Percentiles rank a stretch among this genome's conserved stretches.
Evolutionary conservation across 257 asterid species (phyloP).

Genomic region (Scutellaria minor): DNA sequence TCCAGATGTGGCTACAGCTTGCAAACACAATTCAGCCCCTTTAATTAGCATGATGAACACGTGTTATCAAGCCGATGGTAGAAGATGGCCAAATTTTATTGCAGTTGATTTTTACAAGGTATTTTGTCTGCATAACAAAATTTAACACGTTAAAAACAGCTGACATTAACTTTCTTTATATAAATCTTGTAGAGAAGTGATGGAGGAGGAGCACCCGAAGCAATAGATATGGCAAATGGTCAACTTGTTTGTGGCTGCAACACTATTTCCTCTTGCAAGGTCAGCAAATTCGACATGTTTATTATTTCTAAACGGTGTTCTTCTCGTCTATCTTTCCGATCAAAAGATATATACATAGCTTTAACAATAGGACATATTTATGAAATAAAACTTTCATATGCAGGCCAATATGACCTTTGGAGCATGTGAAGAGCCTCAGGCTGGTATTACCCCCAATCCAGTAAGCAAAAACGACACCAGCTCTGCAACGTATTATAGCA

Average conservation of each 20-base stretch:
- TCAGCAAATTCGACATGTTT: conserved; percentile 22
- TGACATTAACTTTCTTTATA: background rate
- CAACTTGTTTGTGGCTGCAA: conserved; percentile 84
- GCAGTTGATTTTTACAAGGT: conserved; percentile 95
- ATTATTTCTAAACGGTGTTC: background rate
- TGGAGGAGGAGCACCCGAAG: conserved; percentile 93
- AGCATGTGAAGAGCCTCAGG: conserved; percentile 61
- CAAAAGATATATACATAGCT: background rate
- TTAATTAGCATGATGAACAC: conserved; percentile 74
- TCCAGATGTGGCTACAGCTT: conserved; percentile 76
- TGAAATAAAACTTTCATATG: conserved; percentile 2
- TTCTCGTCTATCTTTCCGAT: background rate
- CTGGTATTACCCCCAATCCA: conserved; percentile 42
- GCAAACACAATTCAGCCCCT: conserved; percentile 86
- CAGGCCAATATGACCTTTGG: conserved; percentile 77
- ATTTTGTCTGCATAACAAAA: background rate
- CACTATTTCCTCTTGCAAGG: conserved; percentile 72
- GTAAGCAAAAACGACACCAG: conserved; percentile 43
- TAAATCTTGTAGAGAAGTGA: conserved; percentile 79
- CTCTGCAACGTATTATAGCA: conserved; percentile 39
- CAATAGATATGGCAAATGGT: conserved; percentile 84
- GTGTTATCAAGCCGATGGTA: conserved; percentile 73
- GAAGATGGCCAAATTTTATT: conserved; percentile 89
- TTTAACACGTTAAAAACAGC: background rate
- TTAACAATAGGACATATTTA: background rate